These are phyloP conservation scores for Diaporthe vexans DNA, from an alignment of 2,329 filamentous ascomycete genomes.

Conservation along the genomic window DNA sequence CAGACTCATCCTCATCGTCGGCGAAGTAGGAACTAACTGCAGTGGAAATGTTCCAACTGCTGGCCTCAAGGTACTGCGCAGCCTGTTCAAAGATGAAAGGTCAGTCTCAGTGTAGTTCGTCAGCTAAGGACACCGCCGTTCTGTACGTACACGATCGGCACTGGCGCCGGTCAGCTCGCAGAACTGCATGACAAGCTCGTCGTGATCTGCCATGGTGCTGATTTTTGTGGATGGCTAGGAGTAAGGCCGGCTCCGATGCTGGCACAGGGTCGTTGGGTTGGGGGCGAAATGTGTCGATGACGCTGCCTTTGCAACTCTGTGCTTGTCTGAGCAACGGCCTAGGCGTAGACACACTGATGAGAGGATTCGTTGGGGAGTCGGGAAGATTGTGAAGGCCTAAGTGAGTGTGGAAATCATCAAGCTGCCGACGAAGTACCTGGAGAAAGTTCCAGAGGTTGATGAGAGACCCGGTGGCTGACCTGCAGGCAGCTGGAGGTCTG, in stretches of 20 bases:
- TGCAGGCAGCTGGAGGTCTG: conserved; percentile 35
- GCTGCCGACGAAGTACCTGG: not conserved
- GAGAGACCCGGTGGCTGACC: not conserved
- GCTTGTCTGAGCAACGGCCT: not conserved
- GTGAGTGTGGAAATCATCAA: not conserved
- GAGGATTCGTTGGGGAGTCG: not conserved
- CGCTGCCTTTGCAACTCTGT: not conserved
- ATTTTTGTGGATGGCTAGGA: conserved; percentile 34
- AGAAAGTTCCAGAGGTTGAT: conserved; percentile 7
- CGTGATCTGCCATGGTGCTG: conserved; percentile 56
- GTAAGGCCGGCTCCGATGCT: not conserved
- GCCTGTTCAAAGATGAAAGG: conserved; percentile 64
- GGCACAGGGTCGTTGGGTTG: not conserved
- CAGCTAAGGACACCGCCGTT: not conserved
- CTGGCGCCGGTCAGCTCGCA: conserved; percentile 67
- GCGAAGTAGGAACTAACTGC: conserved; percentile 75
- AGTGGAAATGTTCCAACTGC: conserved; percentile 75
- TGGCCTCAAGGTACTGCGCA: conserved; percentile 73
- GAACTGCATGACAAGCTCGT: conserved; percentile 66
- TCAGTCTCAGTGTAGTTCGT: not conserved
- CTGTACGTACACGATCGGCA: conserved; percentile 59
- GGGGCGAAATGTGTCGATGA: not conserved
- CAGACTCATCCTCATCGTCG: conserved; percentile 65
- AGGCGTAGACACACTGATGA: too few relatives aligned
- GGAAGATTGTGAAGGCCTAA: not conserved